A percentile compares a stretch with the other conserved stretches of the same genome.
Evolutionary conservation across 768 basidiomycete species (phyloP).

Genomic region (Mrakia gelida): DNA sequence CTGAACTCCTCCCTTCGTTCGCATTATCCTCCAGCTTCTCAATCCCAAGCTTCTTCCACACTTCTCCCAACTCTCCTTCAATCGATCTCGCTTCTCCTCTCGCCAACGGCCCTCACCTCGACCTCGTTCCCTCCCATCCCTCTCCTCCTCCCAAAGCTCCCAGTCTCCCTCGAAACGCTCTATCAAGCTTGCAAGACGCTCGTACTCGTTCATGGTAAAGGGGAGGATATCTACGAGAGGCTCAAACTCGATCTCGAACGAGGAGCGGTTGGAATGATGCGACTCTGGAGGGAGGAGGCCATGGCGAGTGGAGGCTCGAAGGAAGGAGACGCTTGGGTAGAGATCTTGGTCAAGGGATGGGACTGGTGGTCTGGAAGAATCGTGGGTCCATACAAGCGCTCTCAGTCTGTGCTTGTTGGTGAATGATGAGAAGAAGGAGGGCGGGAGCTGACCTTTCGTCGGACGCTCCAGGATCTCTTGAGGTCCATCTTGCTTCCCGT

Average conservation of each 20-base stretch:
- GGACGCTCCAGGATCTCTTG: background rate
- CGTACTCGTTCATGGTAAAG: conserved; percentile 12
- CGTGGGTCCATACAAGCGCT: background rate
- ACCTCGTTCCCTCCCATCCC: conserved; percentile 6
- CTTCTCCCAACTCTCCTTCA: conserved; percentile 7
- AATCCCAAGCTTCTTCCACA: background rate
- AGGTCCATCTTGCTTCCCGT: conserved; percentile 5
- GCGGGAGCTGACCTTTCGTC: background rate
- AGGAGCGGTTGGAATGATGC: conserved; percentile 7
- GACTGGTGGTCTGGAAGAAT: conserved; percentile 13
- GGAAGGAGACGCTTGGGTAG: conserved; percentile 6
- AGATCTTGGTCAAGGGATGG: conserved; percentile 9
- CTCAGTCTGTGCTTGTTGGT: background rate
- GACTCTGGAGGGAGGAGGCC: conserved; percentile 14
- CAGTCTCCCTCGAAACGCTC: conserved; percentile 3
- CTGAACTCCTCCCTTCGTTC: background rate
- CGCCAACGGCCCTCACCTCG: background rate
- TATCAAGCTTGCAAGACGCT: conserved; percentile 22
- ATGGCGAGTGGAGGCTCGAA: background rate
- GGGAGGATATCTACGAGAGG: conserved; percentile 7
- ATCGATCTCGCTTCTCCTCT: conserved; percentile 12
- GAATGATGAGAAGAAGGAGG: background rate
- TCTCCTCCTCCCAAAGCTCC: conserved; percentile 6
- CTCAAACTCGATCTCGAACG: conserved; percentile 16
- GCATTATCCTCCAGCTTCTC: background rate